A percentile compares a stretch with the other conserved stretches of the same genome.
Conservation (phyloP, 139 green algal genomes). For the Closterium sp. region DNA sequence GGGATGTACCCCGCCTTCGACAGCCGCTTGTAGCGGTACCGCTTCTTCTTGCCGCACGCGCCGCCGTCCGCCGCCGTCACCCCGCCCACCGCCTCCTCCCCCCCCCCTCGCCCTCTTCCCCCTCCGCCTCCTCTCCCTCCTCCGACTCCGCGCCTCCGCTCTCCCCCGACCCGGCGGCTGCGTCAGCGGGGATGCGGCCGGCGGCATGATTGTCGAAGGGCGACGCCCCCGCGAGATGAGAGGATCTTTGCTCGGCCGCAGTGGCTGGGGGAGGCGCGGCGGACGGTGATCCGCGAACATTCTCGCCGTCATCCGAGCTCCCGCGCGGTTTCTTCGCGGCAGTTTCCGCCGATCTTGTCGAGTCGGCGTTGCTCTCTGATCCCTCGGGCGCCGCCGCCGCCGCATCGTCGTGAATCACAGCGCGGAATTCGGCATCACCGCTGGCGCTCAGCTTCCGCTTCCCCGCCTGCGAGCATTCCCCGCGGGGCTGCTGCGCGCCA, state of each 20-base stretch:
- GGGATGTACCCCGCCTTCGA: slow-evolving; percentile 3
- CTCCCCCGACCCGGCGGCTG: neutral
- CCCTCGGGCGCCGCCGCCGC: neutral
- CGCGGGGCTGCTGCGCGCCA: neutral
- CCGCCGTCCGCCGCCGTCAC: neutral
- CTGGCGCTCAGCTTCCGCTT: neutral
- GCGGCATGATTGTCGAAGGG: neutral
- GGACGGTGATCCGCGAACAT: too few species aligned
- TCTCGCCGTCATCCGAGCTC: neutral
- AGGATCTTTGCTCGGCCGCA: neutral
- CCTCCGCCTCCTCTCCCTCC: neutral
- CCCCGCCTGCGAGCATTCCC: neutral
- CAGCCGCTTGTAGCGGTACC: neutral
- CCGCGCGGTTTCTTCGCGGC: neutral
- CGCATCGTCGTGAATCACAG: neutral
- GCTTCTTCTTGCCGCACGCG: neutral
- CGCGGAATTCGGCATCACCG: neutral
- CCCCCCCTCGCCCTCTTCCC: neutral
- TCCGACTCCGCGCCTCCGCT: neutral
- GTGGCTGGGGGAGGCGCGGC: too few species aligned
- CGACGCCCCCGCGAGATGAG: neutral
- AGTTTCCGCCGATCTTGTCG: neutral
- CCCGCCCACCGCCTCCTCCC: neutral
- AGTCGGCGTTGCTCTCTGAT: neutral
- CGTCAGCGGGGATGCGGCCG: neutral